These are phyloP conservation scores for Mucor lusitanicus DNA, from an alignment of 371 early-diverging fungal species.

Conservation along the genomic window DNA sequence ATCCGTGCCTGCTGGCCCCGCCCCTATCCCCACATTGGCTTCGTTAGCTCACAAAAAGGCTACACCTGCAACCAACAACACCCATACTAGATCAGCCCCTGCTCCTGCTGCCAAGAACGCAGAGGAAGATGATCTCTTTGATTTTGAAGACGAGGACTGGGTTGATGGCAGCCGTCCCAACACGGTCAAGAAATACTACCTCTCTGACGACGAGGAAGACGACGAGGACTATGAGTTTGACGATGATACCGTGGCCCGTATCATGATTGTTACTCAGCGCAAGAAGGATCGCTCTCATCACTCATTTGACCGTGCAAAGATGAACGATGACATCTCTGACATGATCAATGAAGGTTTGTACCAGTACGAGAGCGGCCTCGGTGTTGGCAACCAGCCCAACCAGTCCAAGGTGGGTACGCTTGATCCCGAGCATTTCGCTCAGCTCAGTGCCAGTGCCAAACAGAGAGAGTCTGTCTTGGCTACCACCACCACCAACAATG, in stretches of 20 bases:
- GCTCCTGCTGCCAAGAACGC: slow-evolving; percentile 14
- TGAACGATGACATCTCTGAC: slow-evolving; percentile 85
- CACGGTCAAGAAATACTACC: slow-evolving; percentile 66
- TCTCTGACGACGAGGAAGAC: slow-evolving; percentile 64
- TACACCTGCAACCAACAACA: not conserved
- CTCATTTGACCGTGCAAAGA: slow-evolving; percentile 78
- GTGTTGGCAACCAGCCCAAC: slow-evolving; percentile 29
- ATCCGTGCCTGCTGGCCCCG: slow-evolving; percentile 17
- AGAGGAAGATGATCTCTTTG: slow-evolving; percentile 75
- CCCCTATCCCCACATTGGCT: slow-evolving; percentile 26
- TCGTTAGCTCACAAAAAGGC: slow-evolving; percentile 23
- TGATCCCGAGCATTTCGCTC: slow-evolving; percentile 20
- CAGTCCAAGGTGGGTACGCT: slow-evolving; percentile 64
- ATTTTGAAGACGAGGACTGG: slow-evolving; percentile 76
- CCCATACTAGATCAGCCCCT: not conserved
- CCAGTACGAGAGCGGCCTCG: slow-evolving; percentile 82
- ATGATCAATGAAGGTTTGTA: slow-evolving; percentile 95
- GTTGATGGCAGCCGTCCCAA: slow-evolving; percentile 55
- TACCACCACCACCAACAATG: slow-evolving; percentile 19
- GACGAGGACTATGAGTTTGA: slow-evolving; percentile 74
- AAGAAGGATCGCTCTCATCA: slow-evolving; percentile 73
- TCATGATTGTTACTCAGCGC: slow-evolving; percentile 91
- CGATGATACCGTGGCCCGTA: slow-evolving; percentile 86
- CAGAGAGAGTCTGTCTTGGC: slow-evolving; percentile 11
- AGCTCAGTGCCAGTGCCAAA: slow-evolving; percentile 15